Evolutionary conservation across 768 basidiomycete species (phyloP), one percentile per base, ranked within the genome.

Genomic region (Boletus eberwhitei): DNA sequence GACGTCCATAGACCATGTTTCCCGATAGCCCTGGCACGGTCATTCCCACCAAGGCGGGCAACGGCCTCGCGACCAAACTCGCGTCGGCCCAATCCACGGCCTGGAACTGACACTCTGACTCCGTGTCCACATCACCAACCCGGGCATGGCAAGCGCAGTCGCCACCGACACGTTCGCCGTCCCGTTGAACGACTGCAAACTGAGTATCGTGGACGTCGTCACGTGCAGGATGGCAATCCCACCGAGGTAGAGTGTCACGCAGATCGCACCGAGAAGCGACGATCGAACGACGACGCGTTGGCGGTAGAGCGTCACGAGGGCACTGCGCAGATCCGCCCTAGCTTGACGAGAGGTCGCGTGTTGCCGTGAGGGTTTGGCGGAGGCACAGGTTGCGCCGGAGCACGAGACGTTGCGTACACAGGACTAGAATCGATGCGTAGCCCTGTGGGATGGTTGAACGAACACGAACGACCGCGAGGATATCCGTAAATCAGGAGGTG

Each of bases 171-270:
- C 35, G 14, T 17, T 41, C 12, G 19, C 14, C 21, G 63, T 50
- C n/a, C 29, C 29, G 16, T 61, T 52, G 48, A 61, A 59, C 14
- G 53, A 34, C 26, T 58, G 42, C 2, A 41, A 41, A 64, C 40
- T 17, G 19, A 37, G 8, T 61, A 47, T 29, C 51, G 14, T 19
- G 48, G 51, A 7, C 47, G 59, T 22, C 57, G 51, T 32, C 44
- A 64, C 52, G 31, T 62, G 58, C 11, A 59, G 52, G 8, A 56
- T 32, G 11, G 54, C 36, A 17, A 62, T 62, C 22, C 48, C 37
- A 13, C 32, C 51, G 9, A 59, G 55, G 40, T 62, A 64, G 26
- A 31, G 29, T n/a, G 9, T 22, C 21, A 40, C 39, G 21, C 6
- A 14, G 38, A 35, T 35, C 34, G 14, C 14, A 16, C 14, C 14